A percentile compares a stretch with the other conserved stretches of the same genome.
phyloP scores from a whole-genome alignment of 1,284 basidiomycete genomes.

The Marasmius oreades region DNA sequence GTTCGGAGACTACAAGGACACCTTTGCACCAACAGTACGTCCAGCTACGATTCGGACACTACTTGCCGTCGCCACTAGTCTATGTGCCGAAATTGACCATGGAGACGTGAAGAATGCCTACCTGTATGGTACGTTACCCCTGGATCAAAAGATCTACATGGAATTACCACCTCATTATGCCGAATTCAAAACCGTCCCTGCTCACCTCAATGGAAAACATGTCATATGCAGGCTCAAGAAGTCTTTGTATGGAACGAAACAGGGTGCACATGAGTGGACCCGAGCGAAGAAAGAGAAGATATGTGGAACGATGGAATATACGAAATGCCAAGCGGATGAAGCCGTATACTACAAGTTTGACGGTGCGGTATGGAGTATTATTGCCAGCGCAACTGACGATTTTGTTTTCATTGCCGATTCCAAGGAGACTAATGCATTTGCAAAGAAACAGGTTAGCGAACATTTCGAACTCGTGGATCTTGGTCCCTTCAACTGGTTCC shows the following conservation, averaged over 20 bases:
- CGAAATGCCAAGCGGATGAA: conserved; percentile 16
- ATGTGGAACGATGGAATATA: conserved; percentile 14
- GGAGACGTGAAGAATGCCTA: conserved; percentile 27
- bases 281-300: conserved; percentile 17
- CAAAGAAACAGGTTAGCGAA: conserved; percentile 20
- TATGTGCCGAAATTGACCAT: conserved; percentile 16
- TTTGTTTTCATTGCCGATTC: conserved; percentile 27
- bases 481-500: conserved; percentile 25
- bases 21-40: conserved; percentile 16
- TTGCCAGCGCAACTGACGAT: conserved; percentile 29
- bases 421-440: not conserved
- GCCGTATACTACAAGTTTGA: conserved; percentile 23
- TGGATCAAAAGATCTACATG: conserved; percentile 24
- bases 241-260: conserved; percentile 26
- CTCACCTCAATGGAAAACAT: not conserved
- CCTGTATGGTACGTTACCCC: conserved; percentile 15
- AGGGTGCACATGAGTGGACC: conserved; percentile 26
- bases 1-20: conserved; percentile 16
- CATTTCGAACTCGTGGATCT: conserved; percentile 25
- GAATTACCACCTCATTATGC: conserved; percentile 19
- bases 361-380: conserved; percentile 18
- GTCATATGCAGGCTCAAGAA: conserved; percentile 16
- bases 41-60: conserved; percentile 14
- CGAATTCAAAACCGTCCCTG: conserved; percentile 8
- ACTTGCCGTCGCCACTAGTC: conserved; percentile 13